Evolutionary conservation across 1,139 yeast genomes (phyloP).

Genomic region (Candida tetrigidarum): DNA sequence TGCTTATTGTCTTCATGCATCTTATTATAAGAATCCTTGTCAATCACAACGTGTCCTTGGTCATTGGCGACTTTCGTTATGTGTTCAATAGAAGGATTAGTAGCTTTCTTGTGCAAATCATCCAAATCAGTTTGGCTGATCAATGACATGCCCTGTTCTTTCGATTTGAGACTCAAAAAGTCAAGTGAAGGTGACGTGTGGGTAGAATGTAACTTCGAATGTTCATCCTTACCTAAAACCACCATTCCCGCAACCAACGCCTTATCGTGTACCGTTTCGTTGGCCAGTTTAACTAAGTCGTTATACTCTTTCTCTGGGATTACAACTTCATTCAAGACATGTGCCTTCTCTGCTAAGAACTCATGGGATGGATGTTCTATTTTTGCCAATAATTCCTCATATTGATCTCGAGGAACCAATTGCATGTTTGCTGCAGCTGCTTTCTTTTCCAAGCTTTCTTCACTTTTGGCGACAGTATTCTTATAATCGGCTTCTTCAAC

Average conservation of each 20-base stretch:
- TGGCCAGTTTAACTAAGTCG: slow-evolving; percentile 20
- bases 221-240: slow-evolving; percentile 10
- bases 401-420: slow-evolving; percentile 25
- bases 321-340: slow-evolving; percentile 8
- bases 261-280: slow-evolving; percentile 17
- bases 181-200: slow-evolving; percentile 2
- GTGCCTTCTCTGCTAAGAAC: slow-evolving; percentile 31
- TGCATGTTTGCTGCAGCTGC: slow-evolving; percentile 21
- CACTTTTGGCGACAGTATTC: slow-evolving; percentile 17
- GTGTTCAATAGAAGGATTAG: slow-evolving; percentile 20
- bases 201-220: slow-evolving; percentile 4
- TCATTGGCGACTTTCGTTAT: slow-evolving; percentile 14
- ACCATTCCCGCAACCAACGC: slow-evolving; percentile 14
- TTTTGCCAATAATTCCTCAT: slow-evolving; percentile 27
- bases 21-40: slow-evolving; percentile 9
- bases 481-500: slow-evolving; percentile 17
- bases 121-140: slow-evolving; percentile 12
- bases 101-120: slow-evolving; percentile 12
- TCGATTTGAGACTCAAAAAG: slow-evolving; percentile 8
- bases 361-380: slow-evolving; percentile 28
- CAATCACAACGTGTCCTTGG: slow-evolving; percentile 15
- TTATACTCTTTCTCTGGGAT: slow-evolving; percentile 22
- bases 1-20: slow-evolving; percentile 18
- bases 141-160: slow-evolving; percentile 8
- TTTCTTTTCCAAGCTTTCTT: slow-evolving; percentile 21